These are phyloP conservation scores for Pythium guiyangense DNA, from an alignment of 352 stramenopile species.

Conservation along the genomic window DNA sequence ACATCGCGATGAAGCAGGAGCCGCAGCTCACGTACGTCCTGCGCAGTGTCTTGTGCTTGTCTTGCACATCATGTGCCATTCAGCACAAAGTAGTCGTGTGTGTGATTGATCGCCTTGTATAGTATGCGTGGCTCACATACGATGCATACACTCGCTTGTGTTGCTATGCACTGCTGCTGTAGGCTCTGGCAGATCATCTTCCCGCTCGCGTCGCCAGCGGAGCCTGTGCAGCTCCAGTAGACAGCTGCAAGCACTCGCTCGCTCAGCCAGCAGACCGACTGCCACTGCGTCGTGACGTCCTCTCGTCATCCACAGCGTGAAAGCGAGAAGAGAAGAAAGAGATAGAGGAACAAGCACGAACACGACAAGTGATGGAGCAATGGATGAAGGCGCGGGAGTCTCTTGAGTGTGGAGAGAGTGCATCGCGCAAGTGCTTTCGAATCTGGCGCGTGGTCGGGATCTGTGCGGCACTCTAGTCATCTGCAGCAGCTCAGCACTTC, in stretches of 20 bases:
- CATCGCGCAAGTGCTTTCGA: too few species aligned
- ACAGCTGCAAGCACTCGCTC: neutral
- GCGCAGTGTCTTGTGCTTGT: too few species aligned
- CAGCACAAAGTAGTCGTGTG: neutral
- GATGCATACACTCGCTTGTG: neutral
- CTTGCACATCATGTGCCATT: too few species aligned
- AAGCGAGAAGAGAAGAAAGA: neutral
- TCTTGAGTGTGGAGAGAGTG: too few species aligned
- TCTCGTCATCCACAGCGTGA: neutral
- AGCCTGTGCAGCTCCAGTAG: constrained; percentile 44
- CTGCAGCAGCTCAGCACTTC: constrained; percentile 44
- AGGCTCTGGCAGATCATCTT: constrained; percentile 75
- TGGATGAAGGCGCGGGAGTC: too few species aligned
- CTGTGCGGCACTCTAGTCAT: too few species aligned
- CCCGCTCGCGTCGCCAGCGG: constrained; percentile 59
- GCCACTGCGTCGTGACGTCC: too few species aligned
- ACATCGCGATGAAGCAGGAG: constrained; percentile 79
- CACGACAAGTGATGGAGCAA: too few species aligned
- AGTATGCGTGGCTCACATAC: neutral
- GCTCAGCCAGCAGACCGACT: too few species aligned
- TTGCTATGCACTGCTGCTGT: constrained; percentile 3
- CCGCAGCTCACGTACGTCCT: constrained; percentile 56
- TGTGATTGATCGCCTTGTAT: neutral
- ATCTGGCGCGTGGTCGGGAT: too few species aligned
- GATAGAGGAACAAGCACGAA: too few species aligned